Conservation (phyloP, 805 yeast genomes). For the Yarrowia sp. region DNA sequence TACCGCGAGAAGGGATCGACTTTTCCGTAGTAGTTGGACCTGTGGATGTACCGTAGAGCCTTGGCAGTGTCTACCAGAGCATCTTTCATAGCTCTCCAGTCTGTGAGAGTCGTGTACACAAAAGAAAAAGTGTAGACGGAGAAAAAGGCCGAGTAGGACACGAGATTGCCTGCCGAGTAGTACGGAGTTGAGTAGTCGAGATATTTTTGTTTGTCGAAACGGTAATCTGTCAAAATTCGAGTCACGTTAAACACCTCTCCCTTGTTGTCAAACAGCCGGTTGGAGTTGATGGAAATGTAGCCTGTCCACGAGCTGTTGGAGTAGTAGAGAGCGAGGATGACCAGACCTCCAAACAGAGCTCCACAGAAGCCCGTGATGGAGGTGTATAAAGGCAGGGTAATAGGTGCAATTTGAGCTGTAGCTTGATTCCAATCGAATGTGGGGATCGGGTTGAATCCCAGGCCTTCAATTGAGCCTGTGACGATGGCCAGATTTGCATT, state of each 20-base stretch:
- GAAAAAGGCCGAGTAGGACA: slow-evolving; percentile 62
- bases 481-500: slow-evolving; percentile 66
- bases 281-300: slow-evolving; percentile 66
- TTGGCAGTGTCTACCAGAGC: slow-evolving; percentile 36
- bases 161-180: slow-evolving; percentile 58
- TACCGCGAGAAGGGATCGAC: slow-evolving; percentile 41
- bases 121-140: slow-evolving; percentile 64
- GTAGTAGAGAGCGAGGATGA: slow-evolving; percentile 59
- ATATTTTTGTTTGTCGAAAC: slow-evolving; percentile 57
- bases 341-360: slow-evolving; percentile 57
- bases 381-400: slow-evolving; percentile 57
- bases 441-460: slow-evolving; percentile 58
- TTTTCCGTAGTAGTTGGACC: slow-evolving; percentile 27
- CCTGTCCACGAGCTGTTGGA: slow-evolving; percentile 66
- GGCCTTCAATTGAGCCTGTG: slow-evolving; percentile 65
- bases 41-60: slow-evolving; percentile 3
- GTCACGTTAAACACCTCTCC: slow-evolving; percentile 60
- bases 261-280: slow-evolving; percentile 59
- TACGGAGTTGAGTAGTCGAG: slow-evolving; percentile 70
- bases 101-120: slow-evolving; percentile 49
- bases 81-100: slow-evolving; percentile 42
- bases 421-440: slow-evolving; percentile 56
- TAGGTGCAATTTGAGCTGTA: slow-evolving; percentile 46
- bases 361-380: slow-evolving; percentile 50
- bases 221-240: slow-evolving; percentile 49